Percentiles rank a stretch among this genome's conserved stretches.
Conservation (phyloP, 352 stramenopile species). For the Globisporangium acanthophoron region DNA sequence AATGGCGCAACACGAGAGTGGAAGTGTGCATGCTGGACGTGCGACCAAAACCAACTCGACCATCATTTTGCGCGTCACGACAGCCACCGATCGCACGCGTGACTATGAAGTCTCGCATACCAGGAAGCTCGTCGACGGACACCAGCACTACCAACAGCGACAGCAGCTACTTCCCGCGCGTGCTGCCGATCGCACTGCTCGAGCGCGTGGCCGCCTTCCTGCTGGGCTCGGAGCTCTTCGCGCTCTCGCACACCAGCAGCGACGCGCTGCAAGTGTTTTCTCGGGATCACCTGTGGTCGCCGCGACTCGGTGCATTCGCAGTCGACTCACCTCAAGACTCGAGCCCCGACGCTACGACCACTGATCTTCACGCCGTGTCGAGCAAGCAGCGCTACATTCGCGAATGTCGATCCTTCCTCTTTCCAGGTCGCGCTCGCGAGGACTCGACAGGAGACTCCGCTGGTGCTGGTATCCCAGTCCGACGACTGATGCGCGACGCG, state of each 20-base stretch:
- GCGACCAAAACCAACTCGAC: too few relatives aligned
- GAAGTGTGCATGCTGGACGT: too few relatives aligned
- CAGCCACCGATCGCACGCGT: too few relatives aligned
- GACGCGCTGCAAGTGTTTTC: constrained; percentile 4
- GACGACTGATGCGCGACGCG: constrained; percentile 10
- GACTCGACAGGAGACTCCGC: too few relatives aligned
- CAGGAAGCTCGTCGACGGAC: too few relatives aligned
- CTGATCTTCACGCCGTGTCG: not conserved
- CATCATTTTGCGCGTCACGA: too few relatives aligned
- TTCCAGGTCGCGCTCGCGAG: not conserved
- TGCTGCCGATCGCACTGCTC: not conserved
- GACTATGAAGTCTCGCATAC: too few relatives aligned
- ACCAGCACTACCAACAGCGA: not conserved
- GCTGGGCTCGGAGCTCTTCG: constrained; percentile 10
- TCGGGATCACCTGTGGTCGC: constrained; percentile 1
- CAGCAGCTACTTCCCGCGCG: not conserved
- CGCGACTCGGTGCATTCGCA: not conserved
- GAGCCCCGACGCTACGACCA: not conserved
- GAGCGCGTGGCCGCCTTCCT: constrained; percentile 3
- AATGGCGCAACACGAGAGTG: too few relatives aligned
- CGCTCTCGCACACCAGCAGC: constrained; percentile 9
- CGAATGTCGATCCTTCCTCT: not conserved
- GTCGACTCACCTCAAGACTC: not conserved
- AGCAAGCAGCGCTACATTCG: constrained; percentile 6
- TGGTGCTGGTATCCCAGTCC: constrained; percentile 2